phyloP scores from a whole-genome alignment of 2,329 filamentous ascomycete genomes.

The Aspergillus melleus region DNA sequence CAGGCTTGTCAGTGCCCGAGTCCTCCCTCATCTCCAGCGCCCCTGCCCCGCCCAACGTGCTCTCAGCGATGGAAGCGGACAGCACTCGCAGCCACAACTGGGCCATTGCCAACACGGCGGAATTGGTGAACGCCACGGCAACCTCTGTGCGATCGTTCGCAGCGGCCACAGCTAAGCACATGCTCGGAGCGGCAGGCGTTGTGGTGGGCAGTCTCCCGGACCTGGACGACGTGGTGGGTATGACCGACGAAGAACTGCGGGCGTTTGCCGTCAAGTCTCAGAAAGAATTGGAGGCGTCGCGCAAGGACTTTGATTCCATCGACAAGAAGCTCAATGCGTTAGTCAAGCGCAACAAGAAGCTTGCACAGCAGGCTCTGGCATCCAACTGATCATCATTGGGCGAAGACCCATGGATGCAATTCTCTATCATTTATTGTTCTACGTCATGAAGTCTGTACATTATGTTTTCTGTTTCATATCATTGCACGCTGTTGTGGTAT shows the following conservation, averaged over 20 bases:
- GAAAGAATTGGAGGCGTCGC: constrained; percentile 71
- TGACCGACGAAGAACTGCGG: constrained; percentile 43
- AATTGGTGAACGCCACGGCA: constrained; percentile 36
- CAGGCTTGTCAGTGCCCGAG: constrained; percentile 24
- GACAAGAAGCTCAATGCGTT: constrained; percentile 46
- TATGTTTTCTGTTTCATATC: background rate
- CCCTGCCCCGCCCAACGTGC: constrained; percentile 36
- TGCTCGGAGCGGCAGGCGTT: constrained; percentile 33
- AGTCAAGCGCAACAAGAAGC: constrained; percentile 45
- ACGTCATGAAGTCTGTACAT: background rate
- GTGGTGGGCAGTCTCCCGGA: constrained; percentile 33
- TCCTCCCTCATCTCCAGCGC: constrained; percentile 21
- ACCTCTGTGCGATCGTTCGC: constrained; percentile 38
- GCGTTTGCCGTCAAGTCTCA: constrained; percentile 42
- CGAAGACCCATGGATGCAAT: background rate
- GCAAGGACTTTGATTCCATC: constrained; percentile 61
- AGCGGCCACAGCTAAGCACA: constrained; percentile 39
- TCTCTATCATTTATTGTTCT: background rate
- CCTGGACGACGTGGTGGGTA: constrained; percentile 42
- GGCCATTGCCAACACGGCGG: constrained; percentile 37
- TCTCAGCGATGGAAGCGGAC: constrained; percentile 42
- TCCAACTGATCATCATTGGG: constrained; percentile 16
- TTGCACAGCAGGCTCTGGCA: constrained; percentile 42
- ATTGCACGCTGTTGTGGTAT: background rate
- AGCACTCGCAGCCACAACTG: constrained; percentile 39